phyloP scores from a whole-genome alignment of 2,329 filamentous ascomycete genomes.

The Aspergillus fructus region DNA sequence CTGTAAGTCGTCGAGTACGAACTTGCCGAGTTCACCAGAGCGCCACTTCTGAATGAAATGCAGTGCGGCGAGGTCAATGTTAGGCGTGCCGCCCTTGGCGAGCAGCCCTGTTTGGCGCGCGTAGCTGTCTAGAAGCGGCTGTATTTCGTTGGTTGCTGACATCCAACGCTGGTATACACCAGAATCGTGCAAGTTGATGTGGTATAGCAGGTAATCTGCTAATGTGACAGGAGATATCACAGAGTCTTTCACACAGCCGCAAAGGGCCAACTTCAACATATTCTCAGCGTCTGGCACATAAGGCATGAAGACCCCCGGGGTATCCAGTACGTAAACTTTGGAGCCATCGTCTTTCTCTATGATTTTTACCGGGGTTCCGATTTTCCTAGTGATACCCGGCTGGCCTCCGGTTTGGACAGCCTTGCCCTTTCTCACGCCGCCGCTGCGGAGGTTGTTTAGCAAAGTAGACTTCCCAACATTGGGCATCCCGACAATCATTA shows the following conservation, averaged over 20 bases:
- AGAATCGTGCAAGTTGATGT: constrained; percentile 69
- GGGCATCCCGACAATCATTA: constrained; percentile 93
- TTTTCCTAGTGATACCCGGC: constrained; percentile 84
- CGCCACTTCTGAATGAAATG: constrained; percentile 84
- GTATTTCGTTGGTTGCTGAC: constrained; percentile 80
- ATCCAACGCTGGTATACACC: constrained; percentile 63
- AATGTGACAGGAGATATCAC: constrained; percentile 75
- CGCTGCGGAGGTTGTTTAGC: constrained; percentile 77
- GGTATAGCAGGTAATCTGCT: constrained; percentile 87
- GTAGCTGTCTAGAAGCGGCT: constrained; percentile 67
- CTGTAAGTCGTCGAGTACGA: constrained; percentile 75
- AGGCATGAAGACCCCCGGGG: constrained; percentile 91
- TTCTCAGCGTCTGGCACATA: constrained; percentile 80
- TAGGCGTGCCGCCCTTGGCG: constrained; percentile 68
- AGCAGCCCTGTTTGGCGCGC: constrained; percentile 75
- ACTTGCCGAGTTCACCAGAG: constrained; percentile 70
- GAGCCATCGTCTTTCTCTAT: constrained; percentile 55
- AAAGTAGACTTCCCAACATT: constrained; percentile 95
- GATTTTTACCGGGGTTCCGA: constrained; percentile 81
- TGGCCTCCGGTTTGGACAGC: constrained; percentile 80
- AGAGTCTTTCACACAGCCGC: constrained; percentile 86
- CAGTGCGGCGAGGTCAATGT: constrained; percentile 70
- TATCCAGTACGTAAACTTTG: constrained; percentile 84
- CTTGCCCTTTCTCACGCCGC: constrained; percentile 65
- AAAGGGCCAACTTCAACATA: constrained; percentile 94